Conservation (phyloP, 768 basidiomycete species). For the Exidia glandulosa region DNA sequence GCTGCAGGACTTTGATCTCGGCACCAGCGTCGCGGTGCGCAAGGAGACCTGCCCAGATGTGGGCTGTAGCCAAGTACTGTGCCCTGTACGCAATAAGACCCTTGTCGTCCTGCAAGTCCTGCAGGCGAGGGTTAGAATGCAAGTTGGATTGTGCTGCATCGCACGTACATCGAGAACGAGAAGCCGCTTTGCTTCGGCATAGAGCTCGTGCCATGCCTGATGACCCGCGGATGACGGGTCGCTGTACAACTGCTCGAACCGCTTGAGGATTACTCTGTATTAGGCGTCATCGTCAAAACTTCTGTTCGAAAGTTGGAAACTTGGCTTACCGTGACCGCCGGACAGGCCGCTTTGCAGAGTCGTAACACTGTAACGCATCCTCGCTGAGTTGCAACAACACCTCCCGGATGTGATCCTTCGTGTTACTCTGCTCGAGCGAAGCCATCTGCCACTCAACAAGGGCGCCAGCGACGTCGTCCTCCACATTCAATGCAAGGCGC, state of each 20-base stretch:
- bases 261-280: no score
- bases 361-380: not conserved
- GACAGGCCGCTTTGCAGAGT: not conserved
- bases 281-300: no score
- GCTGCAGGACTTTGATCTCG: not conserved
- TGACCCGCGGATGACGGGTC: no score
- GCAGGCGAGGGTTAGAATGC: not conserved
- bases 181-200: no score
- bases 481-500: slow-evolving; percentile 5
- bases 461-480: slow-evolving; percentile 31
- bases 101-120: not conserved
- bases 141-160: no score
- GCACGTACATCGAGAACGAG: no score
- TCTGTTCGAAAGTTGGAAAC: no score
- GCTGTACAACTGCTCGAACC: no score
- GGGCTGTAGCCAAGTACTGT: not conserved
- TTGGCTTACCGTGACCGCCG: not conserved
- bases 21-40: not conserved
- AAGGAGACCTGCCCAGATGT: not conserved
- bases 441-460: slow-evolving; percentile 54
- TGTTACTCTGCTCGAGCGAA: slow-evolving; percentile 39
- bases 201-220: no score
- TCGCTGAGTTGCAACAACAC: not conserved
- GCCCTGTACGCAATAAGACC: not conserved
- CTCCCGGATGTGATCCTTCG: slow-evolving; percentile 27